Evolutionary conservation across 164 flowering plant species (phyloP), one percentile per base, ranked within the genome.

Genomic region (Euptelea pleiosperma): DNA sequence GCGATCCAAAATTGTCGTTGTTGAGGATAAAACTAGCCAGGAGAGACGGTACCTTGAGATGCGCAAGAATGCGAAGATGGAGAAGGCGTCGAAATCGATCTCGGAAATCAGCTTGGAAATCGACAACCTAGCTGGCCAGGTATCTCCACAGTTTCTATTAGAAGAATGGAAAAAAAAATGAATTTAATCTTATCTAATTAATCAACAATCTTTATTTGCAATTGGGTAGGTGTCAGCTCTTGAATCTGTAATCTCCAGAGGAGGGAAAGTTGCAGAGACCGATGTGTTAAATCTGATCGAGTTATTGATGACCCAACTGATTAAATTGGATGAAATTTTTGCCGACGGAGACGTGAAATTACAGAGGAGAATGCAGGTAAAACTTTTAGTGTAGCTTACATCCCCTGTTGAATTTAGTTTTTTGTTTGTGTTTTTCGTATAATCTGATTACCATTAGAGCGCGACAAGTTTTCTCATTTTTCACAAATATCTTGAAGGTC

Each of bases 321-420:
- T 93, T 18, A 93, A 86, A 57, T 65, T 93, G 70, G 99, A 93
- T 61, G 82, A 82, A 0, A 77, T 93, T 18, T 58, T 74, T 41
- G 94, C 77, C 0, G 96, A 90, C 34, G 96, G 96, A 18, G 97
- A 88, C 66, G 89, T 72, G 8, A 86, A 85, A 64, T 60, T 80
- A 70, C 96, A 88, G 78, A 81, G 96, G 67, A 88, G 80, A 82
- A 75, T 88, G 84, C 99, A 90, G 93, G 97, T 91, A 77, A 10
- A 43, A 39, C 36, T 48, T 9, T 40, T 35, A 5, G 24, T 35
- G 14, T 12, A 14, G 37, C 34, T 34, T 9, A 36, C 14, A 37
- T 37, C 6, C 28, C 18, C 14, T 3, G 7, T 40, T 48, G 19
- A 8, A 14, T 14, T 11, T 21, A 34, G 24, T 26, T 35, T 9